Percentiles rank a stretch among this genome's conserved stretches.
These are phyloP conservation scores for Metschnikowia drakensbergensis DNA, from an alignment of 805 yeast species.

Conservation along the genomic window DNA sequence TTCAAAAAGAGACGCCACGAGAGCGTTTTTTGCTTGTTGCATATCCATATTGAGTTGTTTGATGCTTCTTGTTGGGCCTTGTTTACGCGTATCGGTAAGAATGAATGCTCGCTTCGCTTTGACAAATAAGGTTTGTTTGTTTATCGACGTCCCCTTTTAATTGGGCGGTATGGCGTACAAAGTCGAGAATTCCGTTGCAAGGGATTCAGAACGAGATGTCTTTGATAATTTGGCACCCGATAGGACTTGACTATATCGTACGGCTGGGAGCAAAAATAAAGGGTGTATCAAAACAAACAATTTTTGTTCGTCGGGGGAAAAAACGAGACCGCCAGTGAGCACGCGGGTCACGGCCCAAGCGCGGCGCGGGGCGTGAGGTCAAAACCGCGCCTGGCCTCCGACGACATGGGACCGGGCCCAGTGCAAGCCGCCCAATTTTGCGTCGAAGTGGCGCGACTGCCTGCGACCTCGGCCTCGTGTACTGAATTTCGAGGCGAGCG, in stretches of 20 bases:
- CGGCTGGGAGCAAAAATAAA: not conserved
- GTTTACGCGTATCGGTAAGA: slow-evolving; percentile 4
- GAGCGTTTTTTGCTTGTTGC: slow-evolving; percentile 27
- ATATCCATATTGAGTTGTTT: slow-evolving; percentile 9
- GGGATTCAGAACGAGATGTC: not conserved
- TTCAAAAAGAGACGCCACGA: slow-evolving; percentile 76
- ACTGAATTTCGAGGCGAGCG: not conserved
- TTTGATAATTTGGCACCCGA: not conserved
- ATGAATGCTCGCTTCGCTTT: not conserved
- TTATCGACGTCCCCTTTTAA: not conserved
- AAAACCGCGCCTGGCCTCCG: not conserved
- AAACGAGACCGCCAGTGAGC: not conserved
- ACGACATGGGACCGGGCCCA: not conserved
- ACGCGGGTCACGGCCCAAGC: slow-evolving; percentile 1
- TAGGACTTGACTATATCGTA: not conserved
- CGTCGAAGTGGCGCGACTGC: not conserved
- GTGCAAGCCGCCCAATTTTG: not conserved
- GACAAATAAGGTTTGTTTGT: not conserved
- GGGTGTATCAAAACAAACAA: not conserved
- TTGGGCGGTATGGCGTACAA: not conserved
- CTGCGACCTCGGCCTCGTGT: not conserved
- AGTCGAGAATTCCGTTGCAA: not conserved
- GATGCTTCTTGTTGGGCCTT: not conserved
- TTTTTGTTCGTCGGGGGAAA: not conserved
- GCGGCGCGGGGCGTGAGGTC: not conserved